Base-by-base conservation (phyloP, 345 rosid genomes). In the Trapa incisa region DNA sequence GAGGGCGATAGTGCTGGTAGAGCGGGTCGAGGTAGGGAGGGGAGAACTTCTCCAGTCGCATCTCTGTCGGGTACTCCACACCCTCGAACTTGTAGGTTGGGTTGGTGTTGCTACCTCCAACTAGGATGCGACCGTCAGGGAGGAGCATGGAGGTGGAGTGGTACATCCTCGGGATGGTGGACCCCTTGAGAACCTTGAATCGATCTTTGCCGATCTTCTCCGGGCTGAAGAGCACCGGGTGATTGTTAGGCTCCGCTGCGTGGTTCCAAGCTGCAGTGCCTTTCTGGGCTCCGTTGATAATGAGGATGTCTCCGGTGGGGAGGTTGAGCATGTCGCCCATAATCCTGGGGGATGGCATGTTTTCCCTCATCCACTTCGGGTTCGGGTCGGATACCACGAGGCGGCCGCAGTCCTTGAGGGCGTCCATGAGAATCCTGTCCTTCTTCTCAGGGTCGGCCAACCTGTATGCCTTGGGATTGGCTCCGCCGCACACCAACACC, bases 331-430 rank as follows among this genome's bases (percentile, higher is more conserved):
- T 71, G 68, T 94, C 99, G 0, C 97, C 96, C 89, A 89, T 80
- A 1, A 87, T 69, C 17, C 97, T 75, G 43, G 88, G 79, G 0
- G 82, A 72, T 0, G 97, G 97, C 99, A 94, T 94, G 29, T 42
- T 65, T 64, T 82, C 86, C 2, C 65, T 80, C 72, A 75, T 74
- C 99, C 99, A 91, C 6, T 56, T 71, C 0, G 93, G 79, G 38
- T 82, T 73, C 0, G 70, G 65, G 17, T 74, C 79, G 37, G 86
- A 82, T 67, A 87, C 78, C 16, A 67, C 76, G 2, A 90, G 53
- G 70, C 96, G 79, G 2, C 75, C 90, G 16, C 94, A 93, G 41
- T 93, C 97, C 47, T 66, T 70, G 50, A 84, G 76, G 3, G 75
- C 85, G 6, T 67, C 72, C 61, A 75, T 47, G 78, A 73, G 77